These are phyloP conservation scores for Aspergillus fumigatus DNA, from an alignment of 2,329 filamentous ascomycete species.

Conservation along the genomic window DNA sequence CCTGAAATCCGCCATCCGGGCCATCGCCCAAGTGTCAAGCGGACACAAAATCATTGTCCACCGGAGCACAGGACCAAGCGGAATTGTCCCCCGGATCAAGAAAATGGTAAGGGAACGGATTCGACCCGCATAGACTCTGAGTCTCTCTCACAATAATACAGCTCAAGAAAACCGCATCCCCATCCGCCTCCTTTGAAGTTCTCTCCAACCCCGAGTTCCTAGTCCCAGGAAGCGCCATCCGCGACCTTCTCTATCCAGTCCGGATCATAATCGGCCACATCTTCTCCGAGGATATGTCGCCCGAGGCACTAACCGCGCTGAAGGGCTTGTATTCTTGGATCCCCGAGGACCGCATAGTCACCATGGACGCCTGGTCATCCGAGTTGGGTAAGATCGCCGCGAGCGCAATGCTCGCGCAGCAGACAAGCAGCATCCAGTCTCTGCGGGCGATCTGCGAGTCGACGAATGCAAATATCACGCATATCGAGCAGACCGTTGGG, in stretches of 20 bases:
- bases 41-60: constrained; percentile 20
- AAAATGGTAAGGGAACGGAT: constrained; percentile 3
- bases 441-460: constrained; percentile 11
- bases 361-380: constrained; percentile 18
- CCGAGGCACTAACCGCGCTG: constrained; percentile 9
- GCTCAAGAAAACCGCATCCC: constrained; percentile 11
- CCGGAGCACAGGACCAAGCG: constrained; percentile 13
- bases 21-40: constrained; percentile 14
- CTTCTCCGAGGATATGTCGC: constrained; percentile 12
- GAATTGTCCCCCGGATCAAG: constrained; percentile 12
- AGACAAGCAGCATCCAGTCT: constrained; percentile 10
- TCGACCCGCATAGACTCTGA: background rate
- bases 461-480: constrained; percentile 10
- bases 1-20: constrained; percentile 8
- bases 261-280: constrained; percentile 19
- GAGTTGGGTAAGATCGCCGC: constrained; percentile 13
- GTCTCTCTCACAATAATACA: background rate
- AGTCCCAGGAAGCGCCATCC: constrained; percentile 11
- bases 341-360: constrained; percentile 14
- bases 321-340: constrained; percentile 17
- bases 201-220: constrained; percentile 19
- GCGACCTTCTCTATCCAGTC: constrained; percentile 11
- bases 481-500: constrained; percentile 10
- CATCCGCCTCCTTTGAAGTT: constrained; percentile 14
- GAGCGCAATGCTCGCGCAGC: constrained; percentile 13